Evolutionary conservation across 2,329 filamentous ascomycete species (phyloP).

Genomic region (Aspergillus quadricinctus): DNA sequence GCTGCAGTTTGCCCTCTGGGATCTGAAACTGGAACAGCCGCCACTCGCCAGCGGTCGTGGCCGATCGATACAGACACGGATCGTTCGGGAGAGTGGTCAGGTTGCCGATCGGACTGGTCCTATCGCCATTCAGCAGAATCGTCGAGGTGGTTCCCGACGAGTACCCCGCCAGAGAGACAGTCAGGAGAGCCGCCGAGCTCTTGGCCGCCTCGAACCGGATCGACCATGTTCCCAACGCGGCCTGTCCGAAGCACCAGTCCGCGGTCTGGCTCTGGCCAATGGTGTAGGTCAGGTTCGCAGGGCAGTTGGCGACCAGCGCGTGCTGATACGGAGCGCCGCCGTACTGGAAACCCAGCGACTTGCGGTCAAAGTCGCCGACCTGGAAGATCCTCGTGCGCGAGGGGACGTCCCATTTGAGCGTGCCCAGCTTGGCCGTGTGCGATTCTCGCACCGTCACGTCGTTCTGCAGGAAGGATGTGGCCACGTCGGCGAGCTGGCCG

Average conservation of each 20-base stretch:
- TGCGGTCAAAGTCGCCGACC: conserved; percentile 47
- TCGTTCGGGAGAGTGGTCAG: conserved; percentile 43
- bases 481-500: conserved; percentile 42
- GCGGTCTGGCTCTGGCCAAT: conserved; percentile 34
- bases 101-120: conserved; percentile 32
- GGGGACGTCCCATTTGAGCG: conserved; percentile 40
- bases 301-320: conserved; percentile 42
- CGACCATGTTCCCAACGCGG: conserved; percentile 34
- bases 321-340: conserved; percentile 45
- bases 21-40: conserved; percentile 42
- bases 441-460: conserved; percentile 36
- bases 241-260: conserved; percentile 51
- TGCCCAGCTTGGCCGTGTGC: conserved; percentile 35
- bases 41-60: conserved; percentile 47
- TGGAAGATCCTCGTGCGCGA: conserved; percentile 44
- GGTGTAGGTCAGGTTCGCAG: conserved; percentile 44
- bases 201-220: conserved; percentile 23
- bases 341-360: conserved; percentile 42
- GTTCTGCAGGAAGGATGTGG: conserved; percentile 42
- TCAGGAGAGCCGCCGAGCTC: conserved; percentile 33
- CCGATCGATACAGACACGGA: conserved; percentile 47
- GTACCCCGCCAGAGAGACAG: conserved; percentile 45
- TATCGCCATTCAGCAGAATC: conserved; percentile 40
- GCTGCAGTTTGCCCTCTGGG: conserved; percentile 22
- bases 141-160: conserved; percentile 38